Evolutionary conservation across 2,329 filamentous ascomycete species (phyloP).

Genomic region (Sphaerulina populicola): DNA sequence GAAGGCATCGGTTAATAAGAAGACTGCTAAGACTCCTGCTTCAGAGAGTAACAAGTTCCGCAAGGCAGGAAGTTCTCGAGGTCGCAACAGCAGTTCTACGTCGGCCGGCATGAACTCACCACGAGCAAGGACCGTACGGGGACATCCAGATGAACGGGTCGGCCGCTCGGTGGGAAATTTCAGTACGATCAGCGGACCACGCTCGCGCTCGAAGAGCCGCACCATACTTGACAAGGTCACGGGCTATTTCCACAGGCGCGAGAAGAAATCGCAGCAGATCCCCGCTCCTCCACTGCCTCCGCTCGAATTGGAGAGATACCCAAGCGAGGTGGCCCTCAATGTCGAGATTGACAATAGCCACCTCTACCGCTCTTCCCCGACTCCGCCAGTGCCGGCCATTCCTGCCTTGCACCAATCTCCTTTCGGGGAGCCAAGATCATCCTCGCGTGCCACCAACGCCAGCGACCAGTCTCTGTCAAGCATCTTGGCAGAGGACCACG

Average conservation of each 20-base stretch:
- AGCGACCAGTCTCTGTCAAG: constrained; percentile 4
- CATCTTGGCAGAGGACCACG: not conserved
- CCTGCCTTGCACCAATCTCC: not conserved
- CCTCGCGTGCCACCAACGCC: not conserved
- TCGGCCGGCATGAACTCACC: not conserved
- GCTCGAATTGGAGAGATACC: not conserved
- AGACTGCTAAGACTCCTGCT: constrained; percentile 13
- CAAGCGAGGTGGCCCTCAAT: not conserved
- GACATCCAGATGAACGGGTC: not conserved
- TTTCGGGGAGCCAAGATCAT: not conserved
- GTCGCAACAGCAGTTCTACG: constrained; percentile 7
- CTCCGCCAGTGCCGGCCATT: not conserved
- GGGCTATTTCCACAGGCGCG: constrained; percentile 24
- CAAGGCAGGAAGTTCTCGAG: constrained; percentile 5
- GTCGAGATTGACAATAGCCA: not conserved
- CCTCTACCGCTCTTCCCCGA: not conserved
- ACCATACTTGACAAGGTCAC: constrained; percentile 27
- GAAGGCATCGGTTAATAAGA: constrained; percentile 19
- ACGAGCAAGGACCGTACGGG: not conserved
- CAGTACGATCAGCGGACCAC: constrained; percentile 7
- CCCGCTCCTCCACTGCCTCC: constrained; percentile 1
- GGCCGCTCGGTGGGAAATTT: not conserved
- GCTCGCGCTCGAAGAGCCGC: constrained; percentile 26
- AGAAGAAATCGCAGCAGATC: constrained; percentile 17
- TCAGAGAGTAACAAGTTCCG: constrained; percentile 2